phyloP scores from a whole-genome alignment of 1,139 yeast genomes.

The Kodamaea sp. region DNA sequence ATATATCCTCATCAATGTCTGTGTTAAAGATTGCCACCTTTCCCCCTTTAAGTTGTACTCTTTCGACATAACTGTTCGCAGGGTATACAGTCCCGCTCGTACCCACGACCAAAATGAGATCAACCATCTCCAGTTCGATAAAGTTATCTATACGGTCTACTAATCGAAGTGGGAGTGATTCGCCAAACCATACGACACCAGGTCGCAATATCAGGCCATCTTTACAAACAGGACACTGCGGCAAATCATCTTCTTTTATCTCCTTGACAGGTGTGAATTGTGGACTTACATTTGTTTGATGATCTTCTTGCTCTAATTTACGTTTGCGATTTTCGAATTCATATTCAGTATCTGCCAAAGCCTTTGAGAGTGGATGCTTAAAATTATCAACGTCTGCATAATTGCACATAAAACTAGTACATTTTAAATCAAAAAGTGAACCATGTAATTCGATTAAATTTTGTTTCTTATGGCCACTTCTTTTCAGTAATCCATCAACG shows the following conservation, averaged over 20 bases:
- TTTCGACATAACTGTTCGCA: slow-evolving; percentile 83
- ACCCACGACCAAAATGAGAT: slow-evolving; percentile 76
- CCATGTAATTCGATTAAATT: slow-evolving; percentile 73
- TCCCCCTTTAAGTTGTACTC: slow-evolving; percentile 70
- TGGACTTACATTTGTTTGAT: slow-evolving; percentile 30
- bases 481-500: slow-evolving; percentile 68
- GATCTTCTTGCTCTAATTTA: slow-evolving; percentile 12
- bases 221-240: slow-evolving; percentile 70
- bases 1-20: slow-evolving; percentile 47
- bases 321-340: slow-evolving; percentile 21
- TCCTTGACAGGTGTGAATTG: slow-evolving; percentile 46
- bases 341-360: slow-evolving; percentile 41
- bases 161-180: slow-evolving; percentile 61
- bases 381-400: slow-evolving; percentile 51
- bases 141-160: slow-evolving; percentile 70
- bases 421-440: slow-evolving; percentile 62
- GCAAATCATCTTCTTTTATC: slow-evolving; percentile 53
- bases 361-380: slow-evolving; percentile 60
- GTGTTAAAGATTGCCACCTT: slow-evolving; percentile 81
- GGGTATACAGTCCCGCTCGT: slow-evolving; percentile 88
- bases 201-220: slow-evolving; percentile 62
- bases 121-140: slow-evolving; percentile 51
- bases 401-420: slow-evolving; percentile 74
- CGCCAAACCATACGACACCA: slow-evolving; percentile 94
- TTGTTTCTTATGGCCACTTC: slow-evolving; percentile 57